These are phyloP conservation scores for Bodo saltans DNA, from an alignment of 78 protist species.

Conservation along the genomic window DNA sequence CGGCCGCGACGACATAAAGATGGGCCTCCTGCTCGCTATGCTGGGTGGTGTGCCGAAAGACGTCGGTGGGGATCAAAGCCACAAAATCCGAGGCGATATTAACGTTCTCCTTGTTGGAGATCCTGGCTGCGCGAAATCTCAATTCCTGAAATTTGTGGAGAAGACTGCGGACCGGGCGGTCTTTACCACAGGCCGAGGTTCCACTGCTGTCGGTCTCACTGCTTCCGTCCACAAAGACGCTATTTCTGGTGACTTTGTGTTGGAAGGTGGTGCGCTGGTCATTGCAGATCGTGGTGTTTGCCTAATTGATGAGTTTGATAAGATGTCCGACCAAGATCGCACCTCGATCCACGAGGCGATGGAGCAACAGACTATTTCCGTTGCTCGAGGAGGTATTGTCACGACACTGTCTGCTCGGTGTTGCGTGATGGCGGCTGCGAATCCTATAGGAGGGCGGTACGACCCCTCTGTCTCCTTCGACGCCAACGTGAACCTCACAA, in stretches of 20 bases:
- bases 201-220: slow-evolving; percentile 99
- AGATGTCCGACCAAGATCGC: slow-evolving; percentile 94
- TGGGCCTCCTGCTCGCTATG: slow-evolving; percentile 87
- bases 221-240: slow-evolving; percentile 96
- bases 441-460: slow-evolving; percentile 90
- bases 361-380: slow-evolving; percentile 99
- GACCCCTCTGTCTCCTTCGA: slow-evolving; percentile 68
- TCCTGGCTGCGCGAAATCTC: slow-evolving; percentile 99
- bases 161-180: slow-evolving; percentile 95
- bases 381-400: slow-evolving; percentile 99
- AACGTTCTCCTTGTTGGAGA: slow-evolving; percentile 98
- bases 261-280: slow-evolving; percentile 99
- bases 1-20: slow-evolving; percentile 95
- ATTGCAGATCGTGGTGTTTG: slow-evolving; percentile 97
- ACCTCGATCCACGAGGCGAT: slow-evolving; percentile 99
- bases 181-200: slow-evolving; percentile 95
- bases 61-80: slow-evolving; percentile 51
- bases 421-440: slow-evolving; percentile 98
- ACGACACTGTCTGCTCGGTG: slow-evolving; percentile 92
- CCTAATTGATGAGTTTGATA: slow-evolving; percentile 99
- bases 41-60: slow-evolving; percentile 92
- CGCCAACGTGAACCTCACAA: slow-evolving; percentile 92
- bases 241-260: slow-evolving; percentile 92
- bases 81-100: slow-evolving; percentile 97
- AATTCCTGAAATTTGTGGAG: slow-evolving; percentile 87